A percentile compares a stretch with the other conserved stretches of the same genome.
Evolutionary conservation across 805 yeast species (phyloP).

Genomic region (Candida peoriensis): DNA sequence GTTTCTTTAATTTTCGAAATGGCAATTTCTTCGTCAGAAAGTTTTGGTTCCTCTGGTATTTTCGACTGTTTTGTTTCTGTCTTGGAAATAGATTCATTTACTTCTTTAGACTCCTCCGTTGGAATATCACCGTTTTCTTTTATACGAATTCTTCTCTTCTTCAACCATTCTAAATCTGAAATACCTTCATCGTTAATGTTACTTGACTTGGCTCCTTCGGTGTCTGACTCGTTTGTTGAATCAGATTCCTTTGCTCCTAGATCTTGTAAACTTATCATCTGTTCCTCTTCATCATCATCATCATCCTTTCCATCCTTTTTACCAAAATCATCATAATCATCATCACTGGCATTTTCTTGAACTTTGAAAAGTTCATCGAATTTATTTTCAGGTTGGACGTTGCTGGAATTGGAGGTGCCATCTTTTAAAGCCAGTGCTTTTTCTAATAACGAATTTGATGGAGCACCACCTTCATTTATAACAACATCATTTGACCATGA

Average conservation of each 20-base stretch:
- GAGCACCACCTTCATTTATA: slow-evolving; percentile 29
- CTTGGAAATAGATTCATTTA: slow-evolving; percentile 2
- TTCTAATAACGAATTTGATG: slow-evolving; percentile 33
- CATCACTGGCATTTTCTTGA: slow-evolving; percentile 38
- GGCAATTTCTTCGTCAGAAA: slow-evolving; percentile 41
- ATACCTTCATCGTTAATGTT: slow-evolving; percentile 45
- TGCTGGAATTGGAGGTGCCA: slow-evolving; percentile 15
- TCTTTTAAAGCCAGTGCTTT: slow-evolving; percentile 34
- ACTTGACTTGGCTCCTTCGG: no score
- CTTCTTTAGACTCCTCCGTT: slow-evolving; percentile 2
- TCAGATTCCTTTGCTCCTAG: slow-evolving; percentile 21
- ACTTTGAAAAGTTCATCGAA: slow-evolving; percentile 23
- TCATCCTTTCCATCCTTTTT: slow-evolving; percentile 27
- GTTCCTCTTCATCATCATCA: slow-evolving; percentile 41
- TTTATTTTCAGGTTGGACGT: slow-evolving; percentile 6
- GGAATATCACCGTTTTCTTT: slow-evolving; percentile 37
- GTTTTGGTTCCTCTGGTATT: slow-evolving; percentile 22
- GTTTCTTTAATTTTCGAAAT: slow-evolving; percentile 54
- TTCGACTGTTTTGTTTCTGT: slow-evolving; percentile 5
- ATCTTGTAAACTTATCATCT: slow-evolving; percentile 41
- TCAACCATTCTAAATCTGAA: slow-evolving; percentile 85
- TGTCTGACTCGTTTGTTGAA: slow-evolving; percentile 21
- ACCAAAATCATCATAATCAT: slow-evolving; percentile 36
- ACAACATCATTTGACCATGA: slow-evolving; percentile 62
- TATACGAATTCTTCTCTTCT: slow-evolving; percentile 68